phyloP scores from a whole-genome alignment of 345 rosid species.

The Eucalyptus marginata region DNA sequence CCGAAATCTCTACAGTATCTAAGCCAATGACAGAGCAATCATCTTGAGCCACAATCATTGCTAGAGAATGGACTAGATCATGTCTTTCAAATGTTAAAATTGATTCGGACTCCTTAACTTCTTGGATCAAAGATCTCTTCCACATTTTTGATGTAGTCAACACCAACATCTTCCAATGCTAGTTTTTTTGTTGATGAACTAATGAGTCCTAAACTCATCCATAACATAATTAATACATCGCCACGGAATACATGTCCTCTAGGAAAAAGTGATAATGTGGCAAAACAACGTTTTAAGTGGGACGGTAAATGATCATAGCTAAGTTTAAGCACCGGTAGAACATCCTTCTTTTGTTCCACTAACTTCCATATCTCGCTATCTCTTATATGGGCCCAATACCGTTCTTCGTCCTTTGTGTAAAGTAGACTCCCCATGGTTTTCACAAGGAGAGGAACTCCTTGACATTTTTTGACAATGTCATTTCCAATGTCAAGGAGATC shows the following conservation, averaged over 20 bases:
- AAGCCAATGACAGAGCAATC: accelerated
- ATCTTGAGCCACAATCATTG: neutral
- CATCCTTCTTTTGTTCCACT: accelerated
- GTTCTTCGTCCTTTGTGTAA: accelerated
- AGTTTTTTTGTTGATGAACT: neutral
- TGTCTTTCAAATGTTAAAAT: accelerated
- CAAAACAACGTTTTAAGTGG: neutral
- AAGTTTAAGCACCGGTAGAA: neutral
- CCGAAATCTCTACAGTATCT: neutral
- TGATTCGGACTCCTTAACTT: accelerated
- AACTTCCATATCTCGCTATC: neutral
- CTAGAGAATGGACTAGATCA: neutral
- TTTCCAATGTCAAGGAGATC: neutral
- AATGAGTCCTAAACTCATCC: neutral
- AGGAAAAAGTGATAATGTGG: accelerated
- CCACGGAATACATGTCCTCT: accelerated
- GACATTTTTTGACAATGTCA: neutral
- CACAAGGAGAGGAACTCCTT: neutral
- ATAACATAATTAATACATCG: accelerated
- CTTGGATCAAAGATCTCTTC: neutral
- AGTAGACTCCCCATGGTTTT: neutral
- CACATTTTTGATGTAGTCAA: neutral
- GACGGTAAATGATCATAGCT: neutral
- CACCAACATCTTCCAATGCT: neutral
- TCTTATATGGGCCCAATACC: neutral